These are phyloP conservation scores for Immersiella caudata DNA, from an alignment of 495 filamentous ascomycete species.

Conservation along the genomic window DNA sequence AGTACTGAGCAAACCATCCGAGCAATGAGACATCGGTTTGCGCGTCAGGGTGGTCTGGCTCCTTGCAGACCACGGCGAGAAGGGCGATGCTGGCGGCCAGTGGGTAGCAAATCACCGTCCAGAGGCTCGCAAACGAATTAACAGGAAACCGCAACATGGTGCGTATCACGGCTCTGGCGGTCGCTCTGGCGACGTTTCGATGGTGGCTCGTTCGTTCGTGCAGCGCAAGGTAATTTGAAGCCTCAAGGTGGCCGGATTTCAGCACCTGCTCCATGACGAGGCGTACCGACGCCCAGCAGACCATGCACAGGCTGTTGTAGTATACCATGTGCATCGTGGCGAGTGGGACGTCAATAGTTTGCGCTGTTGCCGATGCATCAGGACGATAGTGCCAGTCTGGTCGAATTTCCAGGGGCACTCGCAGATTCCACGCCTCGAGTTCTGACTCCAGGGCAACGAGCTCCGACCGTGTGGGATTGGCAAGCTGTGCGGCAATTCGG, in stretches of 20 bases:
- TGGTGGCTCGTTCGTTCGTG: not conserved
- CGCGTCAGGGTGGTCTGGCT: conserved; percentile 10
- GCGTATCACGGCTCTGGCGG: conserved; percentile 2
- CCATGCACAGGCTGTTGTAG: not conserved
- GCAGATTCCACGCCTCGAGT: conserved; percentile 1
- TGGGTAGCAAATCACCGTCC: not conserved
- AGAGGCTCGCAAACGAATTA: not conserved
- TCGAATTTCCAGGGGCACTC: not conserved
- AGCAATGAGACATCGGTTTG: not conserved
- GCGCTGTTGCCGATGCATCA: not conserved
- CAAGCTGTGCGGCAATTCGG: not conserved
- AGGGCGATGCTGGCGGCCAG: conserved; percentile 9
- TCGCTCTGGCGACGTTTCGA: not conserved
- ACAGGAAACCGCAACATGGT: not conserved
- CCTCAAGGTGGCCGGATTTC: not conserved
- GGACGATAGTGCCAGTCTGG: not conserved
- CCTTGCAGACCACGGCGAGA: conserved; percentile 9
- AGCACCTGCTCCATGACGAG: not conserved
- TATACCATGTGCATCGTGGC: conserved; percentile 3
- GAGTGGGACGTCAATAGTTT: not conserved
- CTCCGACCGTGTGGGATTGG: not conserved
- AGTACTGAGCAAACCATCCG: not conserved
- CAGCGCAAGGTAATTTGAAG: not conserved
- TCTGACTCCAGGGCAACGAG: not conserved
- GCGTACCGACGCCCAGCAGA: conserved; percentile 2